These are phyloP conservation scores for Chaetomiaceae sp. DNA, from an alignment of 2,329 filamentous ascomycete species.

Conservation along the genomic window DNA sequence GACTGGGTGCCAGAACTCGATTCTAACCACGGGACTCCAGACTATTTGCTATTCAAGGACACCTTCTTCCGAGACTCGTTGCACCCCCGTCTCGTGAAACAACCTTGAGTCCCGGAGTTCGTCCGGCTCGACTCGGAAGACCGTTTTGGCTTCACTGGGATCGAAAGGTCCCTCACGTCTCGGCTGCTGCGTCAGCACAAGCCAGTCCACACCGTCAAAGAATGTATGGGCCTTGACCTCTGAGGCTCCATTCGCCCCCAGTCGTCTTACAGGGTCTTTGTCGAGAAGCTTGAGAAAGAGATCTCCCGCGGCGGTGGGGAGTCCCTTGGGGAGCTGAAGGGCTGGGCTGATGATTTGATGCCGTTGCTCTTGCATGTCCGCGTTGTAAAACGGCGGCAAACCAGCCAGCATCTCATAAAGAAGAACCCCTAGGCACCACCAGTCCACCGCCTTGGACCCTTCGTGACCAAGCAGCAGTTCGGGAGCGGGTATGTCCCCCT, in stretches of 20 bases:
- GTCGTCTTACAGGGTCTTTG: background rate
- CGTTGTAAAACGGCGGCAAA: background rate
- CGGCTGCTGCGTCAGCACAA: background rate
- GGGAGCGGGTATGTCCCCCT: background rate
- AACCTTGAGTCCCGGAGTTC: no score
- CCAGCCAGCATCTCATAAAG: constrained; percentile 1
- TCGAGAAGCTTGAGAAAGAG: background rate
- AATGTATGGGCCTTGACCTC: background rate
- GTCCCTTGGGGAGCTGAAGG: background rate
- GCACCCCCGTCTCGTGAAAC: no score
- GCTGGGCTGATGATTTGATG: background rate
- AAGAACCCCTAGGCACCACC: background rate
- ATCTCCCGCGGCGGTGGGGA: background rate
- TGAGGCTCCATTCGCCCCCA: background rate
- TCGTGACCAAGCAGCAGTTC: background rate
- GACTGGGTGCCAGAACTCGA: no score
- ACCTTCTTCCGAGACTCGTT: no score
- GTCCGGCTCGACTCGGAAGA: no score
- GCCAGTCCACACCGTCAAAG: background rate
- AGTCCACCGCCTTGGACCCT: background rate
- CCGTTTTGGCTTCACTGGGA: no score
- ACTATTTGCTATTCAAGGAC: no score
- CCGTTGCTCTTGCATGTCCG: background rate
- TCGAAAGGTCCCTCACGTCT: no score
- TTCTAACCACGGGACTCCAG: no score